Base-by-base conservation (phyloP, 345 rosid genomes). In the Hibiscus trionum region DNA sequence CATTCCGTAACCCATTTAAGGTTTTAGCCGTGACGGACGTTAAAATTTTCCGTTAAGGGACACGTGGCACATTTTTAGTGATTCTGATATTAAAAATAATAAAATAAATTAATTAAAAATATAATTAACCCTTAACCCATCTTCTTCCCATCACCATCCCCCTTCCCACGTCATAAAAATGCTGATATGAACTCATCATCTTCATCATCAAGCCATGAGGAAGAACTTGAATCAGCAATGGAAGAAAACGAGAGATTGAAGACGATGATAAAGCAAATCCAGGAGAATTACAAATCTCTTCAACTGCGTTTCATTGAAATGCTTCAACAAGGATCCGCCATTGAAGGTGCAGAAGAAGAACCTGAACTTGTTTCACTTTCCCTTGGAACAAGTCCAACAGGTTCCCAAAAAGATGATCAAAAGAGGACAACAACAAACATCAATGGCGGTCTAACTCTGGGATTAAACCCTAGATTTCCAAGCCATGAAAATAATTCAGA, bases 201-300 rank as follows among this genome's bases (percentile, higher is more conserved):
- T 60, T 44, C 79, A 31, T 79, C 80, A 66, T 46, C 79, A 44
- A 69, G 70, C 55, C 72, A 69, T 66, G 76, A 75, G 29, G 84
- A 80, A 59, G 85, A 80, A 24, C 81, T 90, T 46, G 86, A 85
- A 79, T 81, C 86, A 9, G 88, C 93, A 0, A 86, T 82, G 58
- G 88, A 87, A 84, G 96, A 93, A 72, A 89, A 89, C 60, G 80
- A 86, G 61, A 87, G 89, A 57, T 79, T 89, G 29, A 93, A 85
- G 78, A 80, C 66, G 74, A 83, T 82, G 85, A 73, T 90, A 12
- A 80, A 84, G 52, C 77, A 76, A 39, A 83, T 89, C 8, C 88
- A 86, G 78, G 81, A 82, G 70, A 93, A 89, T 81, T 89, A 88
- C 80, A 78, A 83, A 44, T 80, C 90, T 65, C 93, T 93, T 3